These are phyloP conservation scores for Carex scoparia DNA, from an alignment of 176 grass and related monocot genomes.

Conservation along the genomic window DNA sequence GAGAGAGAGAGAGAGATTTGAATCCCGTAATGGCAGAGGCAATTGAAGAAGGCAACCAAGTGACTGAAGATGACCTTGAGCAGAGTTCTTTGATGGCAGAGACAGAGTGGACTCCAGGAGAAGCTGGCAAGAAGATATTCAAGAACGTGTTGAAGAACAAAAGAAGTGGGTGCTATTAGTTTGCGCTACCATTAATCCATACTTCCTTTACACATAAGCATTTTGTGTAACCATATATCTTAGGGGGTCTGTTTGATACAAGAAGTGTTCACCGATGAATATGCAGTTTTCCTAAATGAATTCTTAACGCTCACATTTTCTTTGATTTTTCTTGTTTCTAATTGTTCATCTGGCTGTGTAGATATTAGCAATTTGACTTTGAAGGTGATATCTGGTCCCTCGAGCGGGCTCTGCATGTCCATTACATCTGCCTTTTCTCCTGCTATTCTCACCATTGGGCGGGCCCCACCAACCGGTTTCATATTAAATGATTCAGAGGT, in stretches of 20 bases:
- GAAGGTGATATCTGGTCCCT: constrained; percentile 71
- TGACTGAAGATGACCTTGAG: background rate
- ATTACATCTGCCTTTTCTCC: constrained; percentile 36
- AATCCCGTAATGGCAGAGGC: background rate
- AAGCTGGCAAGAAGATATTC: background rate
- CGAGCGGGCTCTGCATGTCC: constrained; percentile 52
- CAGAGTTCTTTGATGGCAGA: background rate
- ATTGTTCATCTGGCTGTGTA: constrained; percentile 46
- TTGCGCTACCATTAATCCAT: background rate
- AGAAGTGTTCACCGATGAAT: background rate
- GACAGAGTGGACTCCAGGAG: background rate
- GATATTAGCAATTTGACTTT: constrained; percentile 52
- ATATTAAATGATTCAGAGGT: constrained; percentile 76
- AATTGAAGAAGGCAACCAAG: background rate
- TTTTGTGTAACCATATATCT: background rate
- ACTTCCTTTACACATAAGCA: background rate
- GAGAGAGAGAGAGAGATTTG: background rate
- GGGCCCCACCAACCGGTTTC: constrained; percentile 51
- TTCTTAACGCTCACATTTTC: background rate
- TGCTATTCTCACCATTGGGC: constrained; percentile 54
- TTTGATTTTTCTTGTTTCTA: constrained; percentile 37
- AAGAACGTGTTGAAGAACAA: background rate
- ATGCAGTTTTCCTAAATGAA: background rate
- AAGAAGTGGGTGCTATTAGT: background rate
- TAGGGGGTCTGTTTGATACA: background rate